A percentile compares a stretch with the other conserved stretches of the same genome.
Evolutionary conservation across 1,284 basidiomycete species (phyloP).

Genomic region (Trametes pubescens): DNA sequence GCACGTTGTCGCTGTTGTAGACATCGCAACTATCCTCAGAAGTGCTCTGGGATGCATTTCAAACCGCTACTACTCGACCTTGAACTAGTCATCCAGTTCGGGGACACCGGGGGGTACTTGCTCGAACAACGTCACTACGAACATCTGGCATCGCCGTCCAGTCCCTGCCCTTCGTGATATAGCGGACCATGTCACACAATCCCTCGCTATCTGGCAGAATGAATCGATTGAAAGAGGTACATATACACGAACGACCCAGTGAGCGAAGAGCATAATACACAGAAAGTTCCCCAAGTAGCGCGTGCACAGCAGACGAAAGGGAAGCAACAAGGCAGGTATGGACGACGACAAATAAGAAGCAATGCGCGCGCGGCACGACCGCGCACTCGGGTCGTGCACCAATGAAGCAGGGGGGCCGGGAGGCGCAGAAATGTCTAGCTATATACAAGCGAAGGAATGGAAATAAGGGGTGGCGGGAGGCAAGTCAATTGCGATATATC

Average conservation of each 20-base stretch:
- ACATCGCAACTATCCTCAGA: background rate
- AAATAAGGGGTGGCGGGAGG: background rate
- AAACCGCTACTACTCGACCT: background rate
- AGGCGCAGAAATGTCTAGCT: background rate
- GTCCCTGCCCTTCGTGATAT: too few relatives aligned
- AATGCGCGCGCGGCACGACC: conserved; percentile 3
- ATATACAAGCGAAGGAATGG: background rate
- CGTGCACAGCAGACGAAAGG: conserved; percentile 33
- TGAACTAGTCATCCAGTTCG: too few relatives aligned
- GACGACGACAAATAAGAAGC: conserved; percentile 15
- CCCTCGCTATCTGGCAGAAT: background rate
- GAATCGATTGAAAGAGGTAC: conserved; percentile 13
- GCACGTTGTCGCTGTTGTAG: background rate
- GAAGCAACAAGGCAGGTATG: conserved; percentile 4
- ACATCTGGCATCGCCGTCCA: too few relatives aligned
- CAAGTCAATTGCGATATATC: conserved; percentile 25
- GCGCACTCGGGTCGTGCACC: background rate
- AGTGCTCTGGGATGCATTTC: conserved; percentile 13
- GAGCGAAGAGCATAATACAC: conserved; percentile 16
- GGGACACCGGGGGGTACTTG: too few relatives aligned
- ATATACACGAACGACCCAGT: conserved; percentile 19
- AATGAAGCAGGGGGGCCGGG: background rate
- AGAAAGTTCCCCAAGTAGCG: conserved; percentile 25
- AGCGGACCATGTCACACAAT: too few relatives aligned
- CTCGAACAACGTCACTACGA: too few relatives aligned